Base-by-base conservation (phyloP, 768 basidiomycete genomes). In the Xanthoconium purpureum region DNA sequence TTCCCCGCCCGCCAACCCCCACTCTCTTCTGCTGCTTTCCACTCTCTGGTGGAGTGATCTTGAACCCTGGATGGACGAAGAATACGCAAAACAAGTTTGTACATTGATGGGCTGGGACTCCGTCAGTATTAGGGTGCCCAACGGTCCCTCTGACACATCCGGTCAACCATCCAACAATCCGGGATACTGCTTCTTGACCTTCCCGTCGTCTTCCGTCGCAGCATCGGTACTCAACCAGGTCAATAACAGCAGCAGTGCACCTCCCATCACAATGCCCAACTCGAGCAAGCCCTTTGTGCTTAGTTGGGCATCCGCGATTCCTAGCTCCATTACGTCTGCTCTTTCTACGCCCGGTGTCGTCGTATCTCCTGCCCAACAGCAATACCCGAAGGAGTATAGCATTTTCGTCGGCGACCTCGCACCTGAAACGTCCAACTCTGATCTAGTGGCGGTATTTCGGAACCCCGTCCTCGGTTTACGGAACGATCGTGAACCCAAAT, bases 31-130 rank as follows among this genome's bases (percentile, higher is more conserved):
- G 36, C 71, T 78, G 47, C 80, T 81, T 68, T 81, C 80, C 57
- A 88, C 90, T 40, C 82, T 93, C 63, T 90, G 84, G 80, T 91
- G 94, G 84, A 84, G 86, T 61, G 89, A 91, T 66, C 82, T 96
- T 52, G 94, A 96, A 72, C 85, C 88, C 62, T 96, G 94, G 94
- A 95, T 96, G 94, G 92, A 95, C 75, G 91, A 94, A 82, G 88
- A 91, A 70, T 96, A 94, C 77, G 89, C 87, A 43, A 88, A 89
- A 72, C 89, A 92, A 70, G 90, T 94, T 66, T 91, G 91, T 73
- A 75, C 72, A 44, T 76, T 93, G 67, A 91, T 94, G 89, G 84
- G 87, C 55, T 95, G 94, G 93, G 89, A 91, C 56, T 81, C 85
- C 15, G 77, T 84, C 67, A 80, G 70, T 69, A 83, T 91, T 74